Evolutionary conservation across 2,329 filamentous ascomycete species (phyloP).

Genomic region (Fonsecaea nubica): DNA sequence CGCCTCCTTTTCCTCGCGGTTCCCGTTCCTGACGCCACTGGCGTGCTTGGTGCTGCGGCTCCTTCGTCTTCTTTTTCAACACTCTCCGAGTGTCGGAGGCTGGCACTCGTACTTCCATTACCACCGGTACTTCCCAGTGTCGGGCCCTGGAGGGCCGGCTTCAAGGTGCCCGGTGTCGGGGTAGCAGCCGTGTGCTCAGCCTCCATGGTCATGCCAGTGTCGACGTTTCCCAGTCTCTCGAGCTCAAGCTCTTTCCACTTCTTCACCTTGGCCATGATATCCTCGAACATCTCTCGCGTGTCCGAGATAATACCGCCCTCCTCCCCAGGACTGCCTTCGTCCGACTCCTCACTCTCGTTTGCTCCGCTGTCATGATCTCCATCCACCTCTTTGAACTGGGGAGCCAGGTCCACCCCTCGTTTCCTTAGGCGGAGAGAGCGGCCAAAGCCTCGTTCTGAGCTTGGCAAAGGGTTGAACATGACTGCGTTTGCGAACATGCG

Average conservation of each 20-base stretch:
- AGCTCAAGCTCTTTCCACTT: slow-evolving; percentile 76
- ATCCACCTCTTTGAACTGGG: slow-evolving; percentile 42
- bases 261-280: slow-evolving; percentile 79
- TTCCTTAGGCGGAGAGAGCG: slow-evolving; percentile 58
- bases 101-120: slow-evolving; percentile 9
- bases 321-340: slow-evolving; percentile 69
- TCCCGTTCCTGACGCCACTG: slow-evolving; percentile 21
- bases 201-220: neutral
- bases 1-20: slow-evolving; percentile 37
- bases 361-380: slow-evolving; percentile 53
- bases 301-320: slow-evolving; percentile 89
- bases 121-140: neutral
- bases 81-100: slow-evolving; percentile 35
- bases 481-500: slow-evolving; percentile 98
- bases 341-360: slow-evolving; percentile 41
- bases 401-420: slow-evolving; percentile 47
- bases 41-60: slow-evolving; percentile 17
- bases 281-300: slow-evolving; percentile 85
- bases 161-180: neutral
- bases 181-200: neutral
- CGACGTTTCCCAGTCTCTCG: slow-evolving; percentile 42
- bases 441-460: slow-evolving; percentile 68
- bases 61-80: slow-evolving; percentile 32
- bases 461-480: slow-evolving; percentile 92
- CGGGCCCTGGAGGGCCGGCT: neutral